Evolutionary conservation across 257 asterid genomes (phyloP).

Genomic region (Scutellaria galericulata): DNA sequence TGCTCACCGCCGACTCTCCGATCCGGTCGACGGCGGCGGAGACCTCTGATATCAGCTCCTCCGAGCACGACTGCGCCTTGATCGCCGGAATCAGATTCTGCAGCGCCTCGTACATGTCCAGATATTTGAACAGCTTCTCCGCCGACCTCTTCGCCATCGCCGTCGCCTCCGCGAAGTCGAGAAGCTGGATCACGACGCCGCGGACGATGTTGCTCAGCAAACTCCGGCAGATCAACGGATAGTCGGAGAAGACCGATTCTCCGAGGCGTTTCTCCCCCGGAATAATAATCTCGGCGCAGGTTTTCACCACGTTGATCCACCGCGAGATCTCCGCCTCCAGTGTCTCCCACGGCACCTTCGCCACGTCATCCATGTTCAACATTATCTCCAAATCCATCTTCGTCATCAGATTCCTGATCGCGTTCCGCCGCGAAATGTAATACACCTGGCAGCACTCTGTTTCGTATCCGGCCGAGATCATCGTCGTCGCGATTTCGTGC

Average conservation of each 20-base stretch:
- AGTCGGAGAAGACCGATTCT: slow-evolving; percentile 52
- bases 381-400: slow-evolving; percentile 62
- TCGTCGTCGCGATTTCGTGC: slow-evolving; percentile 57
- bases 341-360: slow-evolving; percentile 67
- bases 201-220: slow-evolving; percentile 60
- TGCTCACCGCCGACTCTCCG: slow-evolving; percentile 65
- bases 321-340: slow-evolving; percentile 68
- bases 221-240: slow-evolving; percentile 42
- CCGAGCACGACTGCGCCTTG: slow-evolving; percentile 45
- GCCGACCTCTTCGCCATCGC: slow-evolving; percentile 71
- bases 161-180: slow-evolving; percentile 79
- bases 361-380: slow-evolving; percentile 70
- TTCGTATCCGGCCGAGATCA: slow-evolving; percentile 79
- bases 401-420: slow-evolving; percentile 53
- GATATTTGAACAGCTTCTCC: slow-evolving; percentile 79
- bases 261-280: slow-evolving; percentile 67
- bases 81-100: slow-evolving; percentile 50
- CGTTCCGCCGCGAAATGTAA: slow-evolving; percentile 58
- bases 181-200: slow-evolving; percentile 66
- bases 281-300: slow-evolving; percentile 51
- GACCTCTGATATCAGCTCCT: slow-evolving; percentile 54
- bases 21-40: slow-evolving; percentile 52
- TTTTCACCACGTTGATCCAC: slow-evolving; percentile 64
- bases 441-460: slow-evolving; percentile 73
- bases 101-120: slow-evolving; percentile 74